Conservation (phyloP, 108 stramenopile genomes). For the Epithemia pelagica region DNA sequence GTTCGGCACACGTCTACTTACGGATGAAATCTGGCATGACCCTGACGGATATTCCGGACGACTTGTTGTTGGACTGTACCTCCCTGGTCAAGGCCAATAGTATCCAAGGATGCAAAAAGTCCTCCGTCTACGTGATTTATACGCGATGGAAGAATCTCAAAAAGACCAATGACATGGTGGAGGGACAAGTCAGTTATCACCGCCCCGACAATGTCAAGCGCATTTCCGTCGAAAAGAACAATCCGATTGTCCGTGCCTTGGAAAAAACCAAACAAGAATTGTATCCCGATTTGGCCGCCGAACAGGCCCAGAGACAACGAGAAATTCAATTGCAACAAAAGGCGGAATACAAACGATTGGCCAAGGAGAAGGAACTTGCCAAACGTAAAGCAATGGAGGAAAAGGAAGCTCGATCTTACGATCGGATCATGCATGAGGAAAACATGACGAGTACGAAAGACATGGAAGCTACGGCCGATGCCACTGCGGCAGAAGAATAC, state of each 20-base stretch:
- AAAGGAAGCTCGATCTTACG: constrained; percentile 65
- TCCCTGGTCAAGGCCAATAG: constrained; percentile 78
- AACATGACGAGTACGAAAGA: constrained; percentile 63
- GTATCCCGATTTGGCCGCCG: constrained; percentile 50
- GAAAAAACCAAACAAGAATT: constrained; percentile 62
- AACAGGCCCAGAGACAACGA: constrained; percentile 49
- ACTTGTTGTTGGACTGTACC: constrained; percentile 60
- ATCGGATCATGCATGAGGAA: constrained; percentile 54
- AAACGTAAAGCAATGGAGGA: constrained; percentile 35
- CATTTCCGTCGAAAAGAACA: constrained; percentile 65
- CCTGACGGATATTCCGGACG: constrained; percentile 76
- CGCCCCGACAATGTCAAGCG: constrained; percentile 78
- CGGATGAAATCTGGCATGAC: constrained; percentile 85
- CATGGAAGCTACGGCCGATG: constrained; percentile 60
- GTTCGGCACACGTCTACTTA: constrained; percentile 96
- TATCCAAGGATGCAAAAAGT: constrained; percentile 74
- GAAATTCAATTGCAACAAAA: constrained; percentile 69
- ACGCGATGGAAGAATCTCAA: constrained; percentile 83
- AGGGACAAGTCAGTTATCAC: constrained; percentile 75
- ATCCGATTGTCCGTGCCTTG: constrained; percentile 57
- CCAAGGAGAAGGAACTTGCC: constrained; percentile 44
- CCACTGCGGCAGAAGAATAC: constrained; percentile 81
- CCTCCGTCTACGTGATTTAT: constrained; percentile 68
- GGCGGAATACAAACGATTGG: constrained; percentile 36
- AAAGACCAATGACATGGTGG: constrained; percentile 70